These are phyloP conservation scores for Mycena vitilis DNA, from an alignment of 768 basidiomycete genomes.

Conservation along the genomic window DNA sequence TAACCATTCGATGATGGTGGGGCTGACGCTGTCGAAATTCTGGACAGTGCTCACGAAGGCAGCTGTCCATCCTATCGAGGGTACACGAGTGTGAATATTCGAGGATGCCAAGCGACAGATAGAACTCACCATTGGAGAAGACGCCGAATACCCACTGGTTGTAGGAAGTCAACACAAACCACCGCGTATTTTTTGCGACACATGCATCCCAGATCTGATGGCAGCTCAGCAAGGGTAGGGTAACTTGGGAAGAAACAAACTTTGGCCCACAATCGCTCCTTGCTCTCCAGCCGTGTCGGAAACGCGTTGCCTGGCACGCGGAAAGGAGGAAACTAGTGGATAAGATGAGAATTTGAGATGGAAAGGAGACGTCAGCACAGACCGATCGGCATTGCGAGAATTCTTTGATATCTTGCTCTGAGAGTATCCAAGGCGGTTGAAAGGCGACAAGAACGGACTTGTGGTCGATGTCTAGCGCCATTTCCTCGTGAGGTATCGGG, in stretches of 20 bases:
- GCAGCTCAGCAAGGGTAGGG: neutral
- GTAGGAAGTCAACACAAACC: constrained; percentile 72
- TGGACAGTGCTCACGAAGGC: constrained; percentile 64
- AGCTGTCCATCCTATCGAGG: constrained; percentile 60
- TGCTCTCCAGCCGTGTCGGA: constrained; percentile 50
- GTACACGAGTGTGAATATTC: neutral
- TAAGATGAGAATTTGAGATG: constrained; percentile 1
- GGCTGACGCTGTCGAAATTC: constrained; percentile 50
- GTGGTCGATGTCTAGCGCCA: constrained; percentile 40
- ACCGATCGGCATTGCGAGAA: constrained; percentile 61
- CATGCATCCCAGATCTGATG: constrained; percentile 69
- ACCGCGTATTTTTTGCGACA: constrained; percentile 57
- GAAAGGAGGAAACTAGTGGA: constrained; percentile 55
- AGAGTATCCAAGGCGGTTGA: constrained; percentile 71
- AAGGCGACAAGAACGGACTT: constrained; percentile 63
- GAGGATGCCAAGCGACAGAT: neutral
- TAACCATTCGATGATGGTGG: constrained; percentile 64
- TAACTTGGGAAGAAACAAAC: constrained; percentile 41
- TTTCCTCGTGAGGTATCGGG: constrained; percentile 34
- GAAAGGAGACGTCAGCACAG: constrained; percentile 25
- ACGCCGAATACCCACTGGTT: constrained; percentile 71
- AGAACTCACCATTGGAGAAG: constrained; percentile 63
- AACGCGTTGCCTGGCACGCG: constrained; percentile 47
- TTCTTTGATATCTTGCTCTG: constrained; percentile 62
- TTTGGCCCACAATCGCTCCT: constrained; percentile 72